Base-by-base conservation (phyloP, 2,329 filamentous ascomycete species). In the Lachnellula cervina region DNA sequence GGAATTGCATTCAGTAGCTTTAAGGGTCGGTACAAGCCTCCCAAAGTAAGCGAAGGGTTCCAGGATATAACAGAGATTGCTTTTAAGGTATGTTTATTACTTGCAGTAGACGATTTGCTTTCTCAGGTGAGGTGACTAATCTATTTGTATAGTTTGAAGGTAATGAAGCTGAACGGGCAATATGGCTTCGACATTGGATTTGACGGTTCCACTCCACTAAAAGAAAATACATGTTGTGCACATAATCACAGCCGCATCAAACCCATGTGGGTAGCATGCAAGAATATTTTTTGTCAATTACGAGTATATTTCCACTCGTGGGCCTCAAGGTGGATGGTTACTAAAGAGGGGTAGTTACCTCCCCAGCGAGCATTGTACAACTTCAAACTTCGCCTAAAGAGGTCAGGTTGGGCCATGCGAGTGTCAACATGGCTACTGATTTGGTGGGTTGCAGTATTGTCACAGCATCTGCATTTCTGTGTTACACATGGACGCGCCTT, bases 171-270 rank as follows among this genome's bases (percentile, higher is more conserved):
- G 84, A 90, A 62, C 85, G 84, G 66, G 74, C 75, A 37, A 73
- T 89, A 45, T 97, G 92, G 91, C 80, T 77, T 5, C 82, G 80
- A 64, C 92, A 90, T 67, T 97, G 90, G 90, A 75, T 83, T 49
- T 91, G 68, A 72, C 47, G 43, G 51, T 51, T 48, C 40, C 32
- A 21, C 23, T 48, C 40, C 32, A 21, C 23, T 52, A 3, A 8
- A 51, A 28, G 46, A 16, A 43, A 52, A 44, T 2, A 32, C 9
- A 32, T 13, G 44, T 50, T n/a, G 52, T 49, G 53, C 52, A 54
- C 51, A 51, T 37, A 37, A 13, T 46, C n/a, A 49, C 51, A 54
- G 49, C 54, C 49, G 51, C 46, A 53, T 51, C 47, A 54, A 44
- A 25, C 38, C 25, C 46, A 49, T 32, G 17, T 40, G 47, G 42